Evolutionary conservation across 768 basidiomycete genomes (phyloP), one percentile per base, ranked within the genome.

Genomic region (Rhizopogon sp.): DNA sequence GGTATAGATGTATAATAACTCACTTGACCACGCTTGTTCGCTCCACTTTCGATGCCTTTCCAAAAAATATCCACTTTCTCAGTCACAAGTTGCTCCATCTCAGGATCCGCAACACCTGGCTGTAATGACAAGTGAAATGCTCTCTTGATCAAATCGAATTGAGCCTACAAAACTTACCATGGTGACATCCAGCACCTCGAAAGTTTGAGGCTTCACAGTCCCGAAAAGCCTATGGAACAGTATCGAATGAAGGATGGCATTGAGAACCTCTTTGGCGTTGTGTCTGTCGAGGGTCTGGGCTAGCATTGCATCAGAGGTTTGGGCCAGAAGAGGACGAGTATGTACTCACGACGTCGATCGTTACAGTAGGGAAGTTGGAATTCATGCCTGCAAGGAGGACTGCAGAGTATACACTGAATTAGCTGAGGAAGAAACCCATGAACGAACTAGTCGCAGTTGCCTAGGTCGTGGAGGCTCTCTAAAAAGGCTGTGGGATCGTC

Each of bases 191-290:
- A 91, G 76, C 0, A 93, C 84, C 55, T 93, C 90, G 56, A 88
- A 85, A 2, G 78, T 85, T 60, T 80, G 79, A 0, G 91, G 87
- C 60, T 85, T 89, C 42, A 93, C 79, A 0, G 82, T 84, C 3
- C 90, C 91, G 64, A 93, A 90, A 17, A 91, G 74, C 7, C 90
- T 81, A 64, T 93, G 90, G 65, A 93, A 93, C 14, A 93, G 73
- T 46, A 93, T 86, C 0, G 88, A 76, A 62, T 93, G 91, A n/a
- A 93, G 77, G 51, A 91, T 75, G 3, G 83, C 90, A 53, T 78
- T 79, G 6, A 93, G 78, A 43, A 86, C 87, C 59, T 92, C 90
- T 67, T 84, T 86, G 39, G 82, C 79, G 16, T 80, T 84, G 49
- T 77, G 79, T 25, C 90, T 81, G 68, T 92, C 90, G 49, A 92